Base-by-base conservation (phyloP, 257 asterid genomes). In the Capsicum baccatum region DNA sequence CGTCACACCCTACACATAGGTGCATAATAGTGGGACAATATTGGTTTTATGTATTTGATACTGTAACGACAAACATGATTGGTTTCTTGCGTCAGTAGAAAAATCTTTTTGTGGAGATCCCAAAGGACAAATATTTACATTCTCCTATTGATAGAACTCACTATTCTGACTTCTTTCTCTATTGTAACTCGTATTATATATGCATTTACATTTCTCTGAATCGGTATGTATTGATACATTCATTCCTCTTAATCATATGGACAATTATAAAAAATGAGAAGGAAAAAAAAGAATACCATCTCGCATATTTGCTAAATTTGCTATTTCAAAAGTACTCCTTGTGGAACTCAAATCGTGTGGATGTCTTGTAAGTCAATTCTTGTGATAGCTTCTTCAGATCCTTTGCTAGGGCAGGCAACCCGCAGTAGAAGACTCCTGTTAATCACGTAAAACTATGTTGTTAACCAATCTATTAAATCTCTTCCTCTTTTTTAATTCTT, bases 351-450 rank as follows among this genome's bases (percentile, higher is more conserved):
- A 94, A 93, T 74, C 98, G 89, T 37, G 97, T 94, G 39, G 97
- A 89, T 76, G 98, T 94, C 88, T 92, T 92, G 88, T 88, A 89
- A 48, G 90, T 94, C 86, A 94, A 35, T 90, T 92, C 96, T 82
- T 91, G 93, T 60, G 97, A 91, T 79, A 92, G 88, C 83, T 92
- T 90, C 89, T 90, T 93, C 82, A 94, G 89, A 85, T 94, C 97
- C 91, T 94, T 92, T 71, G 97, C 97, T 89, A 94, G 84, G 83
- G 87, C 91, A 12, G 97, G 97, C 93, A 86, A 88, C 83, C 98
- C 98, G 54, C 97, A 94, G 83, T 92, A 92, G 91, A 92, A 94
- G 79, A 94, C 96, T 84, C 98, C 97, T 94, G 92, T 86, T 85
- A 56, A 70, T 78, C 64, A 78, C 42, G 13, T 26, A 55, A 1